Conservation (phyloP, 768 basidiomycete genomes). For the Boletus fagicola region DNA sequence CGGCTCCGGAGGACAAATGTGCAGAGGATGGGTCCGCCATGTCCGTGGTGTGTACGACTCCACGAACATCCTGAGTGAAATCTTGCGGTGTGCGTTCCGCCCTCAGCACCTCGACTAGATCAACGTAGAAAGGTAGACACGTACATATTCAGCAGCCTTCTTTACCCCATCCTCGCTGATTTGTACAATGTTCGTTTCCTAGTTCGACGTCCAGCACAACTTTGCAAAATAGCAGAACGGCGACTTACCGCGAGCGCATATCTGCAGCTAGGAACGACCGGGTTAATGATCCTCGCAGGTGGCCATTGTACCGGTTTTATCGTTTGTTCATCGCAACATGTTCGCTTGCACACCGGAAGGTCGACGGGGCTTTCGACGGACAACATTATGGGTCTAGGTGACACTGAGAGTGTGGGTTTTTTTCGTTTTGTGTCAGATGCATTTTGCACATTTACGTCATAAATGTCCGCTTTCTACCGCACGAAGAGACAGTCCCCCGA, state of each 20-base stretch:
- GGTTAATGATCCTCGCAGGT: conserved; percentile 40
- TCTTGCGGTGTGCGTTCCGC: conserved; percentile 41
- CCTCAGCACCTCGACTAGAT: conserved; percentile 7
- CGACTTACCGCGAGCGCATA: conserved; percentile 54
- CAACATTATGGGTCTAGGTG: conserved; percentile 14
- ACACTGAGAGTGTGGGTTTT: not conserved
- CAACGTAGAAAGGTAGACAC: conserved; percentile 14
- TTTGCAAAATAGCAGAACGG: not conserved
- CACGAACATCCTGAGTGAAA: conserved; percentile 51
- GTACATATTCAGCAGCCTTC: conserved; percentile 64
- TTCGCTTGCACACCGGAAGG: not conserved
- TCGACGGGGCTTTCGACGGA: conserved; percentile 12
- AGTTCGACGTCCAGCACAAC: conserved; percentile 1
- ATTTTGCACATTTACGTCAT: conserved; percentile 8
- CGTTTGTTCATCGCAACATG: not conserved
- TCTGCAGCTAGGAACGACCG: conserved; percentile 57
- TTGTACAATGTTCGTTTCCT: conserved; percentile 61
- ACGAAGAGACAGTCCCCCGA: not conserved
- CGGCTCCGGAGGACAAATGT: conserved; percentile 68
- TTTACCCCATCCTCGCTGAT: conserved; percentile 61
- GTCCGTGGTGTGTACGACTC: conserved; percentile 77
- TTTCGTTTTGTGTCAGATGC: not conserved
- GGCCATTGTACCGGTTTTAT: not conserved
- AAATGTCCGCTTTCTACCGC: not conserved
- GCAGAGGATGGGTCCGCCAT: conserved; percentile 69